Conservation (phyloP, 148 eudicot genomes). For the Hydrangea macrophylla region DNA sequence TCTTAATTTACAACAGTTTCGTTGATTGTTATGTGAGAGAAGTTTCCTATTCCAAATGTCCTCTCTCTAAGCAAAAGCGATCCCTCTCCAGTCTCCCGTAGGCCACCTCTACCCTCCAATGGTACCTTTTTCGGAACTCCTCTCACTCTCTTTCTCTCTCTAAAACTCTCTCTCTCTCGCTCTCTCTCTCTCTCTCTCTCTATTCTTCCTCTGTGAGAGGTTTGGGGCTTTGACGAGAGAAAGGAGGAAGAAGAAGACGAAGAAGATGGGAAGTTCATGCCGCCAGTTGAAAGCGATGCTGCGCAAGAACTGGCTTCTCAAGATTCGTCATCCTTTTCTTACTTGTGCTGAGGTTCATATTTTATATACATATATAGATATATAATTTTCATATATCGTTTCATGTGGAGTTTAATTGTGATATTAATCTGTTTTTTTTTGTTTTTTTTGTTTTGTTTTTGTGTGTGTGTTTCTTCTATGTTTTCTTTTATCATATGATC, state of each 20-base stretch:
- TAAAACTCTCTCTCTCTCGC: constrained; percentile 3
- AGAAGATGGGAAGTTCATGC: constrained; percentile 37
- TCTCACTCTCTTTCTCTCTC: constrained; percentile 8
- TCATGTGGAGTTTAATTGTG: background rate
- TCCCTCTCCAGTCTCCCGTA: background rate
- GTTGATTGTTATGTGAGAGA: background rate
- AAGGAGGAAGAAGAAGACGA: constrained; percentile 12
- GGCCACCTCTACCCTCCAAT: constrained; percentile 12
- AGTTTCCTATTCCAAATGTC: background rate
- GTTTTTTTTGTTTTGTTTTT: background rate
- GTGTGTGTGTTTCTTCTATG: too few relatives aligned
- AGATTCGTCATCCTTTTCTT: constrained; percentile 82
- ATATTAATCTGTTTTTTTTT: background rate
- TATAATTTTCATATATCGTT: background rate
- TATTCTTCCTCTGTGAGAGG: background rate
- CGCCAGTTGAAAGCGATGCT: constrained; percentile 88
- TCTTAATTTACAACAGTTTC: background rate
- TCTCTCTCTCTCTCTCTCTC: constrained; percentile 3
- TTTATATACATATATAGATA: background rate
- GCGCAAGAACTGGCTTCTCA: constrained; percentile 93
- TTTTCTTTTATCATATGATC: background rate
- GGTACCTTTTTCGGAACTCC: background rate
- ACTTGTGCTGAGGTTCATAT: constrained; percentile 72
- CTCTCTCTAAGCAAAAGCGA: background rate
- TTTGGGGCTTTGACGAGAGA: background rate